phyloP scores from a whole-genome alignment of 2,329 filamentous ascomycete species.

The Trichoderma asperellum region DNA sequence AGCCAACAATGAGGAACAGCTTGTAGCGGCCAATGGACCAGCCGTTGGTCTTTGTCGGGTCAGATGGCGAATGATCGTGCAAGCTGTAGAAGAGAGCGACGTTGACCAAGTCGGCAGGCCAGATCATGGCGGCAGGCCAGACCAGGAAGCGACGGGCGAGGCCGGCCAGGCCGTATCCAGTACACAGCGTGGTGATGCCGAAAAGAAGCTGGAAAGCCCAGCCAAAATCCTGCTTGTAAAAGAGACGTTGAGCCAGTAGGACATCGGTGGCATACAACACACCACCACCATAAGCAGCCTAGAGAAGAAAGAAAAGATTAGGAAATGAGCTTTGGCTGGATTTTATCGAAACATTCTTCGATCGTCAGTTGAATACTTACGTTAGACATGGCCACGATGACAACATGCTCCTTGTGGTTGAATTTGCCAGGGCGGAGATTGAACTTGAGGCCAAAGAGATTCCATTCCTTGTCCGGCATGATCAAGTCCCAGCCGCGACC shows the following conservation, averaged over 20 bases:
- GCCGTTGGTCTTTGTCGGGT: constrained; percentile 57
- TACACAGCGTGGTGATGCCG: constrained; percentile 58
- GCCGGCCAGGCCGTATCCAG: constrained; percentile 62
- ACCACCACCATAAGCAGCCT: constrained; percentile 62
- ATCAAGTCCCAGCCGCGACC: constrained; percentile 59
- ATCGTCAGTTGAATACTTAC: constrained; percentile 45
- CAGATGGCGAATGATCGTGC: constrained; percentile 50
- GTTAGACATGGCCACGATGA: constrained; percentile 68
- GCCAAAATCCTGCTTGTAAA: constrained; percentile 60
- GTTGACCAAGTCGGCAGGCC: constrained; percentile 59
- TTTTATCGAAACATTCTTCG: background rate
- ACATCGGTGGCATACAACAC: constrained; percentile 60
- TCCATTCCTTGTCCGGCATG: constrained; percentile 57
- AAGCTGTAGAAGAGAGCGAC: constrained; percentile 56
- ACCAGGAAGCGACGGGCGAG: constrained; percentile 58
- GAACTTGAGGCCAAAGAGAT: constrained; percentile 56
- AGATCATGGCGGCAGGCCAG: constrained; percentile 61
- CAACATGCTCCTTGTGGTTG: constrained; percentile 65
- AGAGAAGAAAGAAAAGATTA: constrained; percentile 18
- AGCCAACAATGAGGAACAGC: constrained; percentile 63
- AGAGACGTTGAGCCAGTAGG: constrained; percentile 56
- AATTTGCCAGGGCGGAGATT: constrained; percentile 62
- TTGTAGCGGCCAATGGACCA: constrained; percentile 68
- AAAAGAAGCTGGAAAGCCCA: constrained; percentile 60
- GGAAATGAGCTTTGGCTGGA: background rate